These are phyloP conservation scores for Rosa rugosa DNA, from an alignment of 306 rosid species.

Conservation along the genomic window DNA sequence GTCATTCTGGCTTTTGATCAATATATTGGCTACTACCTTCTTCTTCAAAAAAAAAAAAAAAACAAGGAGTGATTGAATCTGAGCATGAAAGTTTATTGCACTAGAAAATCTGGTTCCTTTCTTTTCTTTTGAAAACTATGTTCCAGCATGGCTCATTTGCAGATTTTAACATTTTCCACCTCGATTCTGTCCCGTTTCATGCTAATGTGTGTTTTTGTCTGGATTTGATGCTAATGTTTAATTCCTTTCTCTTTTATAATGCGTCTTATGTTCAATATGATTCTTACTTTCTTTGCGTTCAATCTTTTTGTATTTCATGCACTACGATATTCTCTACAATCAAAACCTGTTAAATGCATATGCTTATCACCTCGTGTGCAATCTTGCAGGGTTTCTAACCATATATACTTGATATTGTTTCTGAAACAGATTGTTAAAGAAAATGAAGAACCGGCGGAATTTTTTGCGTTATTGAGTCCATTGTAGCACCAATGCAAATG, in stretches of 20 bases:
- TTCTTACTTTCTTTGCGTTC: background rate
- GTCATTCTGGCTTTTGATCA: too few species aligned
- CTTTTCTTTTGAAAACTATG: background rate
- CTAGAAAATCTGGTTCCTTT: background rate
- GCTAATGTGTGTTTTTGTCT: background rate
- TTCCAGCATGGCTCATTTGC: constrained; percentile 3
- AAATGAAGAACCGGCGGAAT: constrained; percentile 76
- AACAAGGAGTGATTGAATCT: background rate
- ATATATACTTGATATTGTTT: constrained; percentile 24
- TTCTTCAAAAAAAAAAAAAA: too few species aligned
- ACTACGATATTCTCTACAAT: background rate
- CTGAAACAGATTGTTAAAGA: constrained; percentile 65
- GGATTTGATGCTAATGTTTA: background rate
- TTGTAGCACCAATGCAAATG: constrained; percentile 42
- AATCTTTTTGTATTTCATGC: background rate
- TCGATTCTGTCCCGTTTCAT: constrained; percentile 10
- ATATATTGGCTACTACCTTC: too few species aligned
- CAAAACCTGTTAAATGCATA: constrained; percentile 4
- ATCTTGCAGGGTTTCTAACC: constrained; percentile 15
- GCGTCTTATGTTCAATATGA: background rate
- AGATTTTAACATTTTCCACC: constrained; percentile 2
- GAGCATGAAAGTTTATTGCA: background rate
- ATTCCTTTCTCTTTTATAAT: too few species aligned
- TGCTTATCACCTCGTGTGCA: constrained; percentile 14
- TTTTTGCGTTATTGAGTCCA: constrained; percentile 56